A percentile compares a stretch with the other conserved stretches of the same genome.
These are phyloP conservation scores for Aristolochia fimbriata DNA, from an alignment of 164 flowering plant species.

Conservation along the genomic window DNA sequence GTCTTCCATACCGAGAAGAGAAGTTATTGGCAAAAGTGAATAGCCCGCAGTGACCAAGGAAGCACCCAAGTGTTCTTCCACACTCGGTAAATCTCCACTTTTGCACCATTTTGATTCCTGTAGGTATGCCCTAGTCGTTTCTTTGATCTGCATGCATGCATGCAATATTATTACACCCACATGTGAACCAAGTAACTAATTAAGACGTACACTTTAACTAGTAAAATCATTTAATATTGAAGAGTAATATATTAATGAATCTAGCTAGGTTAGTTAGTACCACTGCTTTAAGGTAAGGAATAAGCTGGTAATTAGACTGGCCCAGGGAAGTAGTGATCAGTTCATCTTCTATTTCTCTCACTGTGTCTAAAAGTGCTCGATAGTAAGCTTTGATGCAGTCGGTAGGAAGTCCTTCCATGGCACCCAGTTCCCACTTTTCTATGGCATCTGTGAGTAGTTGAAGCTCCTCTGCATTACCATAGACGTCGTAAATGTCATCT, in stretches of 20 bases:
- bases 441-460: neutral
- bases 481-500: neutral
- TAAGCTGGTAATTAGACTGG: neutral
- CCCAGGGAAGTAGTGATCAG: neutral
- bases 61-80: slow-evolving; percentile 1
- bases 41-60: neutral
- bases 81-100: neutral
- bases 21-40: neutral
- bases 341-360: neutral
- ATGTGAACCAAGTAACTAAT: no score
- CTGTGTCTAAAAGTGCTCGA: neutral
- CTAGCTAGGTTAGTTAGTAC: no score
- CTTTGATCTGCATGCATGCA: neutral
- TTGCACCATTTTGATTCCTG: slow-evolving; percentile 2
- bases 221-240: no score
- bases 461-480: neutral
- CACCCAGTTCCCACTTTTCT: neutral
- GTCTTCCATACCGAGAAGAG: neutral
- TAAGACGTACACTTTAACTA: no score
- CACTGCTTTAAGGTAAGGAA: neutral
- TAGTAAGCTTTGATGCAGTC: slow-evolving; percentile 2
- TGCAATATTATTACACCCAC: no score
- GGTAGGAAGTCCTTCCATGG: neutral
- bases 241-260: no score
- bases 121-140: neutral